Base-by-base conservation (phyloP, 2,329 filamentous ascomycete species). In the Aspergillus carbonarius region DNA sequence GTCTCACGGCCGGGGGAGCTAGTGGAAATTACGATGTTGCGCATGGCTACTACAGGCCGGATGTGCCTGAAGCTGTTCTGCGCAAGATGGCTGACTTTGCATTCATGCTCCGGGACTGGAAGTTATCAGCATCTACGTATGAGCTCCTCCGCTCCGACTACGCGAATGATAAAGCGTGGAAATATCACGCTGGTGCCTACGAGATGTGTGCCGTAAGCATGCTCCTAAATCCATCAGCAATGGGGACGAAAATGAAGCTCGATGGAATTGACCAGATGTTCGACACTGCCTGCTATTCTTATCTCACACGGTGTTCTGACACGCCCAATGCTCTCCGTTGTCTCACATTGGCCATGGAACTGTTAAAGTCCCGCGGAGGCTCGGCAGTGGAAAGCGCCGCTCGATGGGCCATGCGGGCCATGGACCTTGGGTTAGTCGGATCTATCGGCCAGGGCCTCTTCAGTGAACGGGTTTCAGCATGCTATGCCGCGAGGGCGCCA, bases 51-150 rank as follows among this genome's bases (percentile, higher is more conserved):
- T 99, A 98, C 74, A 83, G 85, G 25, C 89, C 91, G 0, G 92
- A 96, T 62, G 81, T 90, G 0, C 88, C 92, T 0, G 96, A 99
- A 78, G 93, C 93, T 3, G 84, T 95, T 51, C 91, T 99, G 85
- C 88, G 95, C 35, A 96, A 96, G 71, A 80, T 99, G 50, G 95
- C 91, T 44, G 95, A 99, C 72, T 98, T 93, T 76, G 88, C 92
- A 10, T 96, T 99, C 70, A 97, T 99, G 93, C 83, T 99, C 37
- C 86, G 95, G 32, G 96, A 99, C 74, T 99, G 90, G 87, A 97
- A 96, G 75, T 80, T 99, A 35, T 91, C 95, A 9, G 86, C 95
- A 66, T 92, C 89, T 12, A 96, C 91, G 0, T 99, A 97, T 72
- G 93, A 99, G 58, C 83, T 99, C 5, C 78, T 99, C 8, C 86